phyloP scores from a whole-genome alignment of 164 flowering plant genomes.

The Liquidambar formosana region DNA sequence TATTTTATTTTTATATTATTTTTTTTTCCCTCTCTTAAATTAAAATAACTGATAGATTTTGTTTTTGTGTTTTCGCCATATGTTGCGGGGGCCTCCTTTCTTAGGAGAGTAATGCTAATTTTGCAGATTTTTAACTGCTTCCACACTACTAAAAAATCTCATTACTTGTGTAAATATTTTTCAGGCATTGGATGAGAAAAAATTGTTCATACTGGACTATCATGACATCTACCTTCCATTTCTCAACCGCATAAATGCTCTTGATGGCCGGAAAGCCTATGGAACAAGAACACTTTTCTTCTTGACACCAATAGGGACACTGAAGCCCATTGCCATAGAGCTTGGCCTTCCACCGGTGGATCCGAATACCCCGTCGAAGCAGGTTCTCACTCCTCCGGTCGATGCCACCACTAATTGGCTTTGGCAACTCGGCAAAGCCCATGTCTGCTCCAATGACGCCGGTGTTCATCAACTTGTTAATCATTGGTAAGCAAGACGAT shows the following conservation, averaged over 20 bases:
- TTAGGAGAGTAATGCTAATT: too few species aligned
- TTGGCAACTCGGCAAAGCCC: conserved; percentile 47
- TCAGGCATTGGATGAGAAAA: conserved; percentile 36
- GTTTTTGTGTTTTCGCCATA: too few species aligned
- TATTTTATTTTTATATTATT: neutral
- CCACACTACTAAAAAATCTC: too few species aligned
- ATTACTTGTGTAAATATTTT: too few species aligned
- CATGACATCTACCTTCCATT: conserved; percentile 37
- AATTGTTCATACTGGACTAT: conserved; percentile 30
- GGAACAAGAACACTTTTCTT: conserved; percentile 37
- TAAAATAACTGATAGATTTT: too few species aligned
- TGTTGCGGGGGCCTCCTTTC: too few species aligned
- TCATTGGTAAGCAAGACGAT: conserved; percentile 30
- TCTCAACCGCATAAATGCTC: conserved; percentile 30
- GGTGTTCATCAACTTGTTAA: conserved; percentile 36
- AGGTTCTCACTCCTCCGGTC: conserved; percentile 19
- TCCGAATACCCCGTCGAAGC: conserved; percentile 20
- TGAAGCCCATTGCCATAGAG: conserved; percentile 39
- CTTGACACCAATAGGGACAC: conserved; percentile 18
- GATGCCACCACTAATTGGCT: conserved; percentile 36
- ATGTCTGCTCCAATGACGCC: conserved; percentile 40
- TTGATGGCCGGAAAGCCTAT: conserved; percentile 28
- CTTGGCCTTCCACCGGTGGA: conserved; percentile 26
- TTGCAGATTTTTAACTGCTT: too few species aligned
- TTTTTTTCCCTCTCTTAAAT: too few species aligned